These are phyloP conservation scores for Kwoniella europaea DNA, from an alignment of 768 basidiomycete genomes.

Conservation along the genomic window DNA sequence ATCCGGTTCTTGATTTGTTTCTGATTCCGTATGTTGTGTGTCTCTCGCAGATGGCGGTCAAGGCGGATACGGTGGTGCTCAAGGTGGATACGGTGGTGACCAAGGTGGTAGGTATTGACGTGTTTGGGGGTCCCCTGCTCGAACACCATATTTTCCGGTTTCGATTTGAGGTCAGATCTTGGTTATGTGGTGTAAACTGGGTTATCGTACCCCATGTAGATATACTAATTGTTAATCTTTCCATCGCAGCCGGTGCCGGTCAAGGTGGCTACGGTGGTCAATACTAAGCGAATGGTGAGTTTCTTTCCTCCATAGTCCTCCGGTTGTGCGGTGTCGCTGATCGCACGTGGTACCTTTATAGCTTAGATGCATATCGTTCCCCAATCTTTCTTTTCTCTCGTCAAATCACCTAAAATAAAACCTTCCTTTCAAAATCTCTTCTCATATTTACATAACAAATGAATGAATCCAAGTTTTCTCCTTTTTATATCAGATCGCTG, in stretches of 20 bases:
- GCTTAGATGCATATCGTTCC: not conserved
- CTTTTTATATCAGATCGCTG: not conserved
- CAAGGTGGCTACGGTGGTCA: conserved; percentile 52
- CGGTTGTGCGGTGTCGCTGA: not conserved
- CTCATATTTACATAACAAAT: conserved; percentile 8
- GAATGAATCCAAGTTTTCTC: conserved; percentile 20
- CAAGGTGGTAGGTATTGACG: conserved; percentile 28
- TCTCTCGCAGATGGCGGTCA: conserved; percentile 27
- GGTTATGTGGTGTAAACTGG: no score
- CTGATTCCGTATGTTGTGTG: conserved; percentile 5
- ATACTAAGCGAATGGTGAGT: conserved; percentile 26
- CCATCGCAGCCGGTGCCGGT: conserved; percentile 27
- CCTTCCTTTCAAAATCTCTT: not conserved
- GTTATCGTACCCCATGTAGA: no score
- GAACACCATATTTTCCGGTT: not conserved
- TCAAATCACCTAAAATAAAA: not conserved
- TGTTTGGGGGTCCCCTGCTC: no score
- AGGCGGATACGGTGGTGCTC: conserved; percentile 47
- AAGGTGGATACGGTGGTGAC: conserved; percentile 47
- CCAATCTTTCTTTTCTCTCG: not conserved
- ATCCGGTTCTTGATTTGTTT: not conserved
- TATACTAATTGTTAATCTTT: not conserved
- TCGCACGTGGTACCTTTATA: not conserved
- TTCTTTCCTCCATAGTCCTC: not conserved
- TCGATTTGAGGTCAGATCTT: not conserved